Evolutionary conservation across 352 stramenopile species (phyloP), one percentile per base, ranked within the genome.

Genomic region (Phytophthora niederhauseri): DNA sequence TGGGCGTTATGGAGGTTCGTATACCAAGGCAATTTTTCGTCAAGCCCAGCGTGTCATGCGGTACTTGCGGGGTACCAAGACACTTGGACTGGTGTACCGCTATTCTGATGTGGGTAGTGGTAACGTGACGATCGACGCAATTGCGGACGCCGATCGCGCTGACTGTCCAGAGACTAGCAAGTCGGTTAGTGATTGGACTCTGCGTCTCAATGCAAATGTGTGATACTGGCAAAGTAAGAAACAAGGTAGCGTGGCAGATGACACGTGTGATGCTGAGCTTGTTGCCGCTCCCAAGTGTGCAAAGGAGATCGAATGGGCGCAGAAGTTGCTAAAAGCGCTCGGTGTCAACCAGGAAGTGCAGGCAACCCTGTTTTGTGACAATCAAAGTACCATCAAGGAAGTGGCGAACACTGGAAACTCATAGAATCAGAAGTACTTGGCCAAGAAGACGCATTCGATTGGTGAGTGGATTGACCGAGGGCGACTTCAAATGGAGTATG

Each of bases 361-460:
- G n/a, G 36, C 36, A 11, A 51, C 55, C 14, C 19, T 61, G 11
- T 61, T 36, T 24, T 52, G 34, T 38, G 55, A 61, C 31, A 61
- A 61, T 6, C 22, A 61, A 24, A 61, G 55, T 22, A 45, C 55
- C 9, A 34, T 61, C 4, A 51, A 61, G 20, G 38, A 46, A 22
- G 45, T 51, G 17, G 19, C 11, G n/a, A 61, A 51, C 15, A 61
- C 52, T 41, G 36, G 55, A 12, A 61, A 61, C 17, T 61, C 54
- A 7, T 22, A 54, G 22, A 54, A 54, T 2, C 20, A 54, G 22
- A 54, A 54, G 20, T 14, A 54, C 22, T 5, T 54, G 14, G 48
- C 55, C 34, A 41, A 41, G 34, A 15, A 41, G 34, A 41, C 34
- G 34, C 34, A 11, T 15, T 41, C 34, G 9, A 41, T 41, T 41